These are phyloP conservation scores for Fragilariopsis cylindrus DNA, from an alignment of 108 stramenopile species.

Conservation along the genomic window DNA sequence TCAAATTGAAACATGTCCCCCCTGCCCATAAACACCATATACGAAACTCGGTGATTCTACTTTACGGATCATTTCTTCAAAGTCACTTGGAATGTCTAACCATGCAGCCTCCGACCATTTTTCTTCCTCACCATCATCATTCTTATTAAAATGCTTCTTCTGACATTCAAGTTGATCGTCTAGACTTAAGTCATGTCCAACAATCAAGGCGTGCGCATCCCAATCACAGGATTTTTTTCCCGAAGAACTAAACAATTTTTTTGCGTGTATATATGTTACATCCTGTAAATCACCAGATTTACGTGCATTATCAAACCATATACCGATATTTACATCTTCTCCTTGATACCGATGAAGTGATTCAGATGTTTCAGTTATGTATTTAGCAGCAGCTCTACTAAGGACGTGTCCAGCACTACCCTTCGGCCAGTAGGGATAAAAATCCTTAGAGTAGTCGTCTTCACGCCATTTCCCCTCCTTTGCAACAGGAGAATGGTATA, in stretches of 20 bases:
- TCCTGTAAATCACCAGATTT: not conserved
- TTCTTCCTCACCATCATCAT: not conserved
- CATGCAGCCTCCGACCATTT: slow-evolving; percentile 14
- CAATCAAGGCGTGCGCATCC: not conserved
- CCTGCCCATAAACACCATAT: too few relatives aligned
- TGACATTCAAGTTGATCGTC: slow-evolving; percentile 26
- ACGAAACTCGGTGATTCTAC: not conserved
- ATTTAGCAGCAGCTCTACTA: slow-evolving; percentile 30
- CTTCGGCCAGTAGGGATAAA: slow-evolving; percentile 47
- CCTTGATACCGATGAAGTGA: slow-evolving; percentile 47
- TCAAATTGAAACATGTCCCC: too few relatives aligned
- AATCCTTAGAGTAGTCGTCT: not conserved
- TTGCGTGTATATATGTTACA: slow-evolving; percentile 24
- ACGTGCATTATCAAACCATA: slow-evolving; percentile 44
- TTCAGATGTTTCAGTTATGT: slow-evolving; percentile 23
- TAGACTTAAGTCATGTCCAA: slow-evolving; percentile 26
- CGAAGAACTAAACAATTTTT: slow-evolving; percentile 7
- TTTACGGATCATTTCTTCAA: slow-evolving; percentile 5
- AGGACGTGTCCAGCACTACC: slow-evolving; percentile 46
- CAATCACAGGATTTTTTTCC: not conserved
- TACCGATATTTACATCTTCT: slow-evolving; percentile 53
- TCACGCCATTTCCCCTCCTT: slow-evolving; percentile 44
- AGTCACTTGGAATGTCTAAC: slow-evolving; percentile 14
- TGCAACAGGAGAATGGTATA: slow-evolving; percentile 22
- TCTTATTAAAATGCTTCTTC: not conserved